phyloP scores from a whole-genome alignment of 208 protist species.

The Tritrichomonas foetus region DNA sequence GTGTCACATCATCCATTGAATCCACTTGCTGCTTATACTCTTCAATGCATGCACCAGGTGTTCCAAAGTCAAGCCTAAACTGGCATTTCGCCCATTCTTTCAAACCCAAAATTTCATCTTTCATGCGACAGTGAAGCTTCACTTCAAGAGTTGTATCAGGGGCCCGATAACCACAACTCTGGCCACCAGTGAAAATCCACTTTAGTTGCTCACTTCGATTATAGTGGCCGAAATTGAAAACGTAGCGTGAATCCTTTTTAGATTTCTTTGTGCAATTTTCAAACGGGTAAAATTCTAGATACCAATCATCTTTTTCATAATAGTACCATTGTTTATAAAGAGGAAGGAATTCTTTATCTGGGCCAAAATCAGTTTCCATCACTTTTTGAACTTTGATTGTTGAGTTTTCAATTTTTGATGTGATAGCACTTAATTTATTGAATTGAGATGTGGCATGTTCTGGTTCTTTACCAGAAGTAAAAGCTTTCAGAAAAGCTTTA shows the following conservation, averaged over 20 bases:
- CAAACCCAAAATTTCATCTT: background rate
- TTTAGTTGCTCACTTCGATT: background rate
- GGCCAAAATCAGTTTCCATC: background rate
- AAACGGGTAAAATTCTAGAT: background rate
- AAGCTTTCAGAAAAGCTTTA: background rate
- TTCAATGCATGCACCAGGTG: background rate
- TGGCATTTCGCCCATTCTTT: background rate
- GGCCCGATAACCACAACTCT: background rate
- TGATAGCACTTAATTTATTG: conserved; percentile 2
- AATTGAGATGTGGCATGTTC: background rate
- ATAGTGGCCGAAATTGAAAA: background rate
- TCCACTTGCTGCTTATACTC: background rate
- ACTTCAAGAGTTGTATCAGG: background rate
- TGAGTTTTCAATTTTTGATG: background rate
- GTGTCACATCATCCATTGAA: background rate
- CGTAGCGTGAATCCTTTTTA: background rate
- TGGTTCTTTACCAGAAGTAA: background rate
- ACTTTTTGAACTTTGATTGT: background rate
- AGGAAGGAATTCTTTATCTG: conserved; percentile 9
- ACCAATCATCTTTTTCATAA: conserved; percentile 27
- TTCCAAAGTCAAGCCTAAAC: background rate
- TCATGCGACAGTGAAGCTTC: background rate
- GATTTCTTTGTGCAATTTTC: background rate
- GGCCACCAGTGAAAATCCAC: background rate
- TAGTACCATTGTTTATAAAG: conserved; percentile 13